These are phyloP conservation scores for Sorghum bicolor DNA, from an alignment of 176 grass and related monocot genomes.

Conservation along the genomic window DNA sequence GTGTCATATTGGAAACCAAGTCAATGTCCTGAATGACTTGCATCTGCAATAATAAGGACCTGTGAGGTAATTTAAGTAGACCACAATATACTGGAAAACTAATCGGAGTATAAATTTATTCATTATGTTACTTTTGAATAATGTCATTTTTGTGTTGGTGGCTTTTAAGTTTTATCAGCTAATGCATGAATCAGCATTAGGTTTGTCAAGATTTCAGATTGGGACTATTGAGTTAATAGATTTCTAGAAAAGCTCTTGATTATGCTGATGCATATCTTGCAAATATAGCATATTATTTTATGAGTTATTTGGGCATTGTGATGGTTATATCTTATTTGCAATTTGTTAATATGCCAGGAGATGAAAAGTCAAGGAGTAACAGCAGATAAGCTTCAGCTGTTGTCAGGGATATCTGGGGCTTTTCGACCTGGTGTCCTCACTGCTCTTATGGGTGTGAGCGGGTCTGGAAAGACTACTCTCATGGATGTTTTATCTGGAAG, in stretches of 20 bases:
- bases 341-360: conserved; percentile 45
- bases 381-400: conserved; percentile 59
- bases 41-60: not conserved
- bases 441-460: conserved; percentile 75
- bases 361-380: conserved; percentile 67
- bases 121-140: not conserved
- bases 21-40: not conserved
- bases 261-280: conserved; percentile 6
- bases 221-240: not conserved
- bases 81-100: conserved; percentile 3
- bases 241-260: not conserved
- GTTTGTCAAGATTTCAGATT: conserved; percentile 7
- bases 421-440: conserved; percentile 69
- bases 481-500: conserved; percentile 84
- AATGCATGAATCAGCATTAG: conserved; percentile 4
- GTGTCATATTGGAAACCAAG: not conserved
- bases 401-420: conserved; percentile 62
- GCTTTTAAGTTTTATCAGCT: not conserved
- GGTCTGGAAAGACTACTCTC: conserved; percentile 78
- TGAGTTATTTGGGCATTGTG: not conserved
- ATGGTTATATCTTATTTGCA: conserved; percentile 10
- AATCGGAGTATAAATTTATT: not conserved
- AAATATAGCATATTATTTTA: conserved; percentile 7
- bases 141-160: not conserved
- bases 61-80: not conserved